Base-by-base conservation (phyloP, 2,329 filamentous ascomycete genomes). In the Emydomyces testavorans region DNA sequence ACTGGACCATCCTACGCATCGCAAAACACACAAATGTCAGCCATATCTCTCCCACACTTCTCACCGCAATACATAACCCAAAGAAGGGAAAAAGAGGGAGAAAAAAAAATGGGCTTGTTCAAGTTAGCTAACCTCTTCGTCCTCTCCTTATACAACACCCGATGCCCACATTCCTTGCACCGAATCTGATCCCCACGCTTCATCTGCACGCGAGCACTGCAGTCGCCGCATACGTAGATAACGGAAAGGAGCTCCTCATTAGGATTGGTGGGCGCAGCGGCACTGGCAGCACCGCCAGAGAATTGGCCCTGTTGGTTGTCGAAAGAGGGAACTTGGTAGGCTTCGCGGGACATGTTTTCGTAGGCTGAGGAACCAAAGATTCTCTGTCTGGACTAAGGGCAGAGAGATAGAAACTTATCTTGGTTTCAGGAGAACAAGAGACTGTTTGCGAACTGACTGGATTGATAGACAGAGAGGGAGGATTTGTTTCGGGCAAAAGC, bases 141-240 rank as follows among this genome's bases (percentile, higher is more conserved):
- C 63, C 92, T 73, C 78, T 95, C 86, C 78, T 98, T 98, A 71
- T 96, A 96, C 57, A 98, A 71, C 52, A 98, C 88, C 56, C 92
- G 82, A 61, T 94, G 92, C 6, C 92, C 92, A 66, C 92, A 98
- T 69, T 89, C 85, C 66, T 85, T 84, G 75, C 88, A 94, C 23
- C 86, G 77, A 57, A 94, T 90, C 28, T 83, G 80, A 60, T 92
- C 86, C 53, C 80, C 82, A 56, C 82, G 78, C 67, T 83, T 83
- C 57, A 94, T 72, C 15, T 77, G 74, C 37, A 90, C 84, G 58
- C 84, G 82, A 53, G 78, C 74, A 51, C 84, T 85, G 73, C 87
- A 94, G 70, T 93, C 86, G 62, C 85, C 87, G 72, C 85, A 94
- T 57, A 80, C 71, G 66, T 85, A 87, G 56, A 75, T 73, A 65